Conservation (phyloP, 371 early-diverging fungal genomes). For the Cokeromyces recurvatus region DNA sequence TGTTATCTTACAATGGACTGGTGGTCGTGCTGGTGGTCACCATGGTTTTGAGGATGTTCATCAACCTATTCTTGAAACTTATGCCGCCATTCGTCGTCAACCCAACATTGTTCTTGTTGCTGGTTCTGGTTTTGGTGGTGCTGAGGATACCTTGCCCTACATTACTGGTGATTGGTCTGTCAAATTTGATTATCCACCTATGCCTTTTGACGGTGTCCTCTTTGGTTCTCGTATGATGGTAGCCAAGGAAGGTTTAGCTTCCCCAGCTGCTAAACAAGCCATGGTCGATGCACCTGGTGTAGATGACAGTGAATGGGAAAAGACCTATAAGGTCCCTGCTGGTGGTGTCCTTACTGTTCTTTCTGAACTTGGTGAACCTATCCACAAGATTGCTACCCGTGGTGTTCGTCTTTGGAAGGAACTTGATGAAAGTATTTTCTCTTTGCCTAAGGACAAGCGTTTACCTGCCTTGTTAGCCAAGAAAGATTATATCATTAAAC, state of each 20-base stretch:
- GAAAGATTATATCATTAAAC: slow-evolving; percentile 85
- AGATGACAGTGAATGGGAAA: slow-evolving; percentile 82
- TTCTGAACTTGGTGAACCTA: slow-evolving; percentile 94
- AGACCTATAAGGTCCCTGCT: slow-evolving; percentile 79
- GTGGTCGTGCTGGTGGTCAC: slow-evolving; percentile 93
- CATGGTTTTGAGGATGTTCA: slow-evolving; percentile 94
- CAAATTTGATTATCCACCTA: slow-evolving; percentile 75
- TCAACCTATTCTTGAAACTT: slow-evolving; percentile 86
- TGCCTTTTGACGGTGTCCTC: slow-evolving; percentile 92
- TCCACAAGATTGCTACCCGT: slow-evolving; percentile 92
- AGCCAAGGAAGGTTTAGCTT: slow-evolving; percentile 81
- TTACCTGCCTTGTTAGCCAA: slow-evolving; percentile 69
- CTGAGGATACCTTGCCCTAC: slow-evolving; percentile 85
- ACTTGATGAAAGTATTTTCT: slow-evolving; percentile 85
- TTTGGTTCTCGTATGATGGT: slow-evolving; percentile 93
- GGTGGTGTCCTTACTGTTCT: slow-evolving; percentile 90
- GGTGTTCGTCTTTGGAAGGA: slow-evolving; percentile 91
- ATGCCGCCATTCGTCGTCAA: slow-evolving; percentile 78
- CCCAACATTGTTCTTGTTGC: slow-evolving; percentile 82
- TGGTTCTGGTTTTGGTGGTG: slow-evolving; percentile 89
- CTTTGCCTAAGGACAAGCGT: slow-evolving; percentile 83
- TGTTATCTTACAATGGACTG: slow-evolving; percentile 91
- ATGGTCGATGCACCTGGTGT: slow-evolving; percentile 87
- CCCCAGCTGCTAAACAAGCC: slow-evolving; percentile 76
- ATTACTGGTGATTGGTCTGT: slow-evolving; percentile 87